Evolutionary conservation across 2,329 filamentous ascomycete species (phyloP), one percentile per base, ranked within the genome.

Genomic region (Thelonectria rubi): DNA sequence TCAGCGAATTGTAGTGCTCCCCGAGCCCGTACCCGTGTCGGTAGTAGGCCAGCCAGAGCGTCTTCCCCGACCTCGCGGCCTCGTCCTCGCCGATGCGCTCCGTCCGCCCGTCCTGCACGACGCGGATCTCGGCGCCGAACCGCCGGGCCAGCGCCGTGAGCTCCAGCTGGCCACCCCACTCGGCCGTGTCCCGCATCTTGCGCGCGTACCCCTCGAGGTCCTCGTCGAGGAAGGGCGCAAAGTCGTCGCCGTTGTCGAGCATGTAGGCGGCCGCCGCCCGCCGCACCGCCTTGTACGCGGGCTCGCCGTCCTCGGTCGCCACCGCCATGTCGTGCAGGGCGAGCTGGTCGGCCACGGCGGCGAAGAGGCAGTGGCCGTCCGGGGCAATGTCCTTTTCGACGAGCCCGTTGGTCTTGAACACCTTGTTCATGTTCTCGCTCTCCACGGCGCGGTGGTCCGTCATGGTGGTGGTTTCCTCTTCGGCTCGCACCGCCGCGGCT

Each of bases 121-220:
- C 91, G 72, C 89, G 88, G 64, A 98, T 94, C 72, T 90, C 86
- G 11, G 95, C 87, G 3, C 86, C 86, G 71, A 96, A 98, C 56
- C 86, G 87, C 74, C 87, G 89, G 52, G 94, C 91, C 74, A 99
- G 82, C 21, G 95, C 95, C 76, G 89, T 83, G 58, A 99, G 78
- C 81, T 99, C 95, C 65, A 97, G 78, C 81, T 98, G 92, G 0
- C 95, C 95, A 51, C 95, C 95, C 95, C 95, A 99, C 78, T 97
- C 94, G 0, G 92, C 94, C 50, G 94, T 97, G 60, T 95, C 88
- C 65, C 89, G 81, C 62, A 99, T 92, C 79, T 91, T 92, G 48
- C 79, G 79, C 48, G 92, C 84, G 76, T 98, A 97, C 9, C 80
- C 80, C 3, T 86, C 86, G 48, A 97, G 74, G 14, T 89, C 87